These are phyloP conservation scores for Mortierella sp. DNA, from an alignment of 371 early-diverging fungal genomes.

Conservation along the genomic window DNA sequence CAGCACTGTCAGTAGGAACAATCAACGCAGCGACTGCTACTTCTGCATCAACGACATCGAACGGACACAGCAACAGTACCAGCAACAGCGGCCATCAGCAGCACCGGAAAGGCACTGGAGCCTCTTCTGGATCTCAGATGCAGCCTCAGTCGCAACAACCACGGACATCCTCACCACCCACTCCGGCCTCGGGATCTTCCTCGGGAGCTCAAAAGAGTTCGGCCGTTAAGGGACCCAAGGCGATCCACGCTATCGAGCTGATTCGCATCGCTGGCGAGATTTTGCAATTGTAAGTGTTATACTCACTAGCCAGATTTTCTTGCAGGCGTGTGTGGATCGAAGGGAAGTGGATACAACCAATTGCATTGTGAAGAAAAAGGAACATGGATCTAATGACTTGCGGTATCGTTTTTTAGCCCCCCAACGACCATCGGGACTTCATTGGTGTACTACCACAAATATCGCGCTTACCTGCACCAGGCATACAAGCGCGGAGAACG, in stretches of 20 bases:
- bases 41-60: no score
- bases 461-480: slow-evolving; percentile 50
- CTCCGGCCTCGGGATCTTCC: slow-evolving; percentile 27
- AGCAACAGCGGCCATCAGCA: slow-evolving; percentile 9
- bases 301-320: no score
- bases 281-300: slow-evolving; percentile 48
- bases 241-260: slow-evolving; percentile 54
- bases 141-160: slow-evolving; percentile 15
- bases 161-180: slow-evolving; percentile 45
- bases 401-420: slow-evolving; percentile 26
- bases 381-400: neutral
- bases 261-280: slow-evolving; percentile 56
- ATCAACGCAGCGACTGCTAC: neutral
- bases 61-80: slow-evolving; percentile 3
- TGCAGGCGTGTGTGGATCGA: no score
- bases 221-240: slow-evolving; percentile 27
- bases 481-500: slow-evolving; percentile 42
- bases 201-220: slow-evolving; percentile 23
- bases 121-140: slow-evolving; percentile 14
- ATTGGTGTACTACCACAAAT: slow-evolving; percentile 51
- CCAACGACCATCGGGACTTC: slow-evolving; percentile 53
- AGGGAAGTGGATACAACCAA: no score
- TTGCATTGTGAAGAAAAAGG: neutral
- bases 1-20: neutral
- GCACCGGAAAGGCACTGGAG: slow-evolving; percentile 27